Conservation (phyloP, 2,329 filamentous ascomycete species). For the Fonsecaea erecta region DNA sequence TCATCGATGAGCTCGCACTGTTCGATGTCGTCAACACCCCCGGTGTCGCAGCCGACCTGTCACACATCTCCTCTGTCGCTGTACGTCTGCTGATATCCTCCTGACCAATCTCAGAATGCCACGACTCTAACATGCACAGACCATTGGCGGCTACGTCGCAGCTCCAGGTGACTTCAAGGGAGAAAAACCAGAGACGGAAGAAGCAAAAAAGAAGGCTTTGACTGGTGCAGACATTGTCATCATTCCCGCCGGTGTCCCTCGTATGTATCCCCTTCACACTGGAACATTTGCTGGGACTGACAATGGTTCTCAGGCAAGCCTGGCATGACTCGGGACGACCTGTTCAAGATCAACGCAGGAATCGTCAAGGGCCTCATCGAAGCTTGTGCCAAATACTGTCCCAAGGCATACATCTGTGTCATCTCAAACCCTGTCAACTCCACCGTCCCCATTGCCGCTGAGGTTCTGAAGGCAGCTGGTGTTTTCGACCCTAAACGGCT, state of each 20-base stretch:
- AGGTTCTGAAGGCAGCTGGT: conserved; percentile 90
- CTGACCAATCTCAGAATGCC: conserved; percentile 15
- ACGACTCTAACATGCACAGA: conserved; percentile 58
- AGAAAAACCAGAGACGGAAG: conserved; percentile 59
- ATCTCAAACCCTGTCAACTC: conserved; percentile 99
- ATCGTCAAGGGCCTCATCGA: conserved; percentile 95
- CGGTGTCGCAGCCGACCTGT: conserved; percentile 93
- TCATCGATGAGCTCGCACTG: conserved; percentile 88
- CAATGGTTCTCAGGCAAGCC: conserved; percentile 74
- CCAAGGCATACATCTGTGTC: conserved; percentile 92
- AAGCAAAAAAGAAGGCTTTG: conserved; percentile 84
- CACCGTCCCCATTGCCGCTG: conserved; percentile 94
- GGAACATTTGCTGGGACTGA: conserved; percentile 30
- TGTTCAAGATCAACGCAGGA: conserved; percentile 99
- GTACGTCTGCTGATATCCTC: conserved; percentile 53
- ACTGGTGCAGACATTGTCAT: conserved; percentile 94
- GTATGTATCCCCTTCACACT: conserved; percentile 59
- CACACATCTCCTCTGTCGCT: conserved; percentile 91
- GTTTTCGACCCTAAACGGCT: conserved; percentile 95
- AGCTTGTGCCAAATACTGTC: conserved; percentile 81
- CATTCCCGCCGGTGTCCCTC: conserved; percentile 96
- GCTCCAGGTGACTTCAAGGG: conserved; percentile 48
- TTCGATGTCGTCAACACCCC: conserved; percentile 99
- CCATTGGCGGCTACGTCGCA: conserved; percentile 85
- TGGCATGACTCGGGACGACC: conserved; percentile 98